These are phyloP conservation scores for Fusarium armeniacum DNA, from an alignment of 2,329 filamentous ascomycete genomes.

Conservation along the genomic window DNA sequence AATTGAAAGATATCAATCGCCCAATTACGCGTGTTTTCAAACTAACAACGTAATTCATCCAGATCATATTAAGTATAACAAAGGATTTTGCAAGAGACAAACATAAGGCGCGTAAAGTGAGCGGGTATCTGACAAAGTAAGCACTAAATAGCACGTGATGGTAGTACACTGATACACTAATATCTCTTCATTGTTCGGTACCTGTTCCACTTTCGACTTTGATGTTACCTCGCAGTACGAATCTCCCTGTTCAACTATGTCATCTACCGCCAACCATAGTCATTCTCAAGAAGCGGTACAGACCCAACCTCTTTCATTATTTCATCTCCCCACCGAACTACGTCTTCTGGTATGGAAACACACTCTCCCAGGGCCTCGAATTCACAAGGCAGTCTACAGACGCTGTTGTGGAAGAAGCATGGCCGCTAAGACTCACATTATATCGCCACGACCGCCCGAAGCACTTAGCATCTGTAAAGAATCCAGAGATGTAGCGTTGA, in stretches of 20 bases:
- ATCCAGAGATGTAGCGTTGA: background rate
- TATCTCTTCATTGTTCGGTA: background rate
- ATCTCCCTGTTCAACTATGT: background rate
- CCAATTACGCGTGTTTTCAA: no score
- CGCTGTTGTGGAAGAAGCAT: background rate
- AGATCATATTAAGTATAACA: no score
- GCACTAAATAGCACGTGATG: background rate
- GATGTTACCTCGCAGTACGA: background rate
- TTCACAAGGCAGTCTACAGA: background rate
- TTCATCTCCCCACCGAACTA: background rate
- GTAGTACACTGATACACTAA: rapidly evolving
- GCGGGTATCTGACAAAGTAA: background rate
- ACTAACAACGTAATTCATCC: no score
- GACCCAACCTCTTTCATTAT: background rate
- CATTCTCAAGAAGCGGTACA: background rate
- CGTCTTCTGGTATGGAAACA: background rate
- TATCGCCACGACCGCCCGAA: background rate
- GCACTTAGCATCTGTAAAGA: background rate
- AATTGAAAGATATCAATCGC: no score
- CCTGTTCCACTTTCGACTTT: no score
- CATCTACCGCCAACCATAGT: no score
- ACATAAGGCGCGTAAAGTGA: no score
- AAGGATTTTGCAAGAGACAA: no score
- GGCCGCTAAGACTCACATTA: background rate
- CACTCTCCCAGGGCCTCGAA: background rate